Base-by-base conservation (phyloP, 163 green algal species). In the Volvox carteri region DNA sequence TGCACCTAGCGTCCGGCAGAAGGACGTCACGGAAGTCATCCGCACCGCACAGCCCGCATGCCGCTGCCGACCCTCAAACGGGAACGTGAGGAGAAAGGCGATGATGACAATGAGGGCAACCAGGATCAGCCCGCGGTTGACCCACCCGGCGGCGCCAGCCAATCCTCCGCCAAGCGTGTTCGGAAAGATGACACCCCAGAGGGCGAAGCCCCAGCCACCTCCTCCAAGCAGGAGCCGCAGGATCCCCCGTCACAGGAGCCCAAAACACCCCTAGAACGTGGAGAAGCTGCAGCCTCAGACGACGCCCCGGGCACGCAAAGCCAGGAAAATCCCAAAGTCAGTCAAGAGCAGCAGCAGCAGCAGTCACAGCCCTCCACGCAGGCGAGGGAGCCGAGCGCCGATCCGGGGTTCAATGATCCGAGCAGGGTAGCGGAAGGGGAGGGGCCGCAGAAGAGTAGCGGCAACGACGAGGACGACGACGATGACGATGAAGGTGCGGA, bases 401-500 rank as follows among this genome's bases (percentile, higher is more conserved):
- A 35, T 12, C 25, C n/a, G n/a, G n/a, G n/a, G n/a, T n/a, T n/a
- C n/a, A n/a, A n/a, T n/a, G n/a, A n/a, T n/a, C n/a, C n/a, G 60
- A 28, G 2, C 60, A 23, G 35, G 30, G 30, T 4, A 75, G 6
- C 33, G 30, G 65, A 5, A 46, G 35, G 1, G 42, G n/a, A 35
- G 41, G 25, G 42, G 79, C 41, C 67, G 23, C 83, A 37, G 70
- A 11, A n/a, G n/a, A n/a, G n/a, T n/a, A n/a, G n/a, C n/a, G n/a
- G n/a, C n/a, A n/a, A n/a, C 37, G 37, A 18, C 52, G 68, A 77
- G 39, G 73, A 62, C 5, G 73, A n/a, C 23, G 44, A 42, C 2
- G 44, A 42, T 3, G 75, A 52, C 33, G 48, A 50, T 11, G 92
- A 90, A 2, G 90, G 91, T 0, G 93, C 90, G 8, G 92, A 94